Base-by-base conservation (phyloP, 2,329 filamentous ascomycete species). In the Eutypa lata region DNA sequence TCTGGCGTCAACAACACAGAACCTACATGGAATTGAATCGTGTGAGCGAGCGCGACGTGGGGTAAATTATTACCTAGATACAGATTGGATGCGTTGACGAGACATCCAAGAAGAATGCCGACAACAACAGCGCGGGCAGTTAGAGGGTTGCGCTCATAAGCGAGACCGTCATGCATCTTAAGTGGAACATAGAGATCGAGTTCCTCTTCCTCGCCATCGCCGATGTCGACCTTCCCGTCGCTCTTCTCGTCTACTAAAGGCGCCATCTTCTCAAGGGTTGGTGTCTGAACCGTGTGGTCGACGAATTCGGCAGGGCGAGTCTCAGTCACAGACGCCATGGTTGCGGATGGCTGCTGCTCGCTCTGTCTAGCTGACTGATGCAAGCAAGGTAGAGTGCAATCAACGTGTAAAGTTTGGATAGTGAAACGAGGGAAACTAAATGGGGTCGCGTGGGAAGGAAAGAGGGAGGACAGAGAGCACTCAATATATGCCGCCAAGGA, bases 71-170 rank as follows among this genome's bases (percentile, higher is more conserved):
- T 64, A 74, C 79, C 79, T 28, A 83, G 75, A 59, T 83, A 84
- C 55, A 83, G 68, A 64, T 83, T 83, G 45, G 79, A 82, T 8
- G 79, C 78, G 61, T 80, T 81, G 52, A 83, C 79, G 8, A 83
- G 70, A 35, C 73, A 76, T 52, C 81, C 81, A 44, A 81, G 76
- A 43, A 76, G 62, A 57, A 76, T 74, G 53, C 81, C 81, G 47
- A 81, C 68, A 45, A 81, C 52, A 42, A 83, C 65, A 24, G 80
- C 79, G 46, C 80, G 75, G 52, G 78, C 56, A 22, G 79, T 83
- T 28, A 83, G 63, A 43, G 81, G 77, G 52, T 75, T 70, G 7
- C 49, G 53, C 47, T 72, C 67, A 26, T 64, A 53, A 1, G 67
- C 61, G 3, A 73, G 62, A 45, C 56, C 58, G 2, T 64, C 58